Evolutionary conservation across 2,329 filamentous ascomycete species (phyloP).

Genomic region (Ophiostoma himal-ulmi): DNA sequence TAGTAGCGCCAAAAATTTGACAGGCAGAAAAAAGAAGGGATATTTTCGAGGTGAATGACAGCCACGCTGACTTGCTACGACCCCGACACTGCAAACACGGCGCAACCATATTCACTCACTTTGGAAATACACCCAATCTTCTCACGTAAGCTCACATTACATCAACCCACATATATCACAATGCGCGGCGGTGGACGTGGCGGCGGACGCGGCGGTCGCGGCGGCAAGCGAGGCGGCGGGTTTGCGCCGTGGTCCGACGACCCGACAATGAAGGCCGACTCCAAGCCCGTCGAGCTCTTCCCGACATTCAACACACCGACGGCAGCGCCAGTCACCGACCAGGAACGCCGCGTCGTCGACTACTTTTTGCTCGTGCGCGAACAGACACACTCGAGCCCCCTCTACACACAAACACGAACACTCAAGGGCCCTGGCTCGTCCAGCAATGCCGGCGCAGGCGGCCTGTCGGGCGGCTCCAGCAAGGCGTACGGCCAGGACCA

Average conservation of each 20-base stretch:
- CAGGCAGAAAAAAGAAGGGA: slow-evolving; percentile 20
- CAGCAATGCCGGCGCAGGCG: slow-evolving; percentile 29
- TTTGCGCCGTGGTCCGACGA: slow-evolving; percentile 51
- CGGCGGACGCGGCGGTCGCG: slow-evolving; percentile 45
- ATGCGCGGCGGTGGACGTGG: slow-evolving; percentile 32
- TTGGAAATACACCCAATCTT: not conserved
- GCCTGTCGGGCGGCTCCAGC: slow-evolving; percentile 27
- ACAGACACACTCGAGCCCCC: slow-evolving; percentile 48
- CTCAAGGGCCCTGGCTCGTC: slow-evolving; percentile 26
- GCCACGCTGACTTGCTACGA: not conserved
- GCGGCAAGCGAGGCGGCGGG: slow-evolving; percentile 38
- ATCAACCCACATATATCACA: not conserved
- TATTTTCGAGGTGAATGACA: not conserved
- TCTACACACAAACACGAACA: slow-evolving; percentile 52
- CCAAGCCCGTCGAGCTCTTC: slow-evolving; percentile 50
- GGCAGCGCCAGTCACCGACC: slow-evolving; percentile 39
- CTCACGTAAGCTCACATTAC: not conserved
- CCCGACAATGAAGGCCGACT: slow-evolving; percentile 43
- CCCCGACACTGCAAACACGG: not conserved
- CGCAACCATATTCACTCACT: not conserved
- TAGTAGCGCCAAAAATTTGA: slow-evolving; percentile 13
- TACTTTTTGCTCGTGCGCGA: slow-evolving; percentile 52
- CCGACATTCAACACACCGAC: slow-evolving; percentile 48
- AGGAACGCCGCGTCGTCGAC: slow-evolving; percentile 45
- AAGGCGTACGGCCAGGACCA: slow-evolving; percentile 52